Evolutionary conservation across 106 monocot genomes (phyloP).

Genomic region (Dendrobium catenatum): DNA sequence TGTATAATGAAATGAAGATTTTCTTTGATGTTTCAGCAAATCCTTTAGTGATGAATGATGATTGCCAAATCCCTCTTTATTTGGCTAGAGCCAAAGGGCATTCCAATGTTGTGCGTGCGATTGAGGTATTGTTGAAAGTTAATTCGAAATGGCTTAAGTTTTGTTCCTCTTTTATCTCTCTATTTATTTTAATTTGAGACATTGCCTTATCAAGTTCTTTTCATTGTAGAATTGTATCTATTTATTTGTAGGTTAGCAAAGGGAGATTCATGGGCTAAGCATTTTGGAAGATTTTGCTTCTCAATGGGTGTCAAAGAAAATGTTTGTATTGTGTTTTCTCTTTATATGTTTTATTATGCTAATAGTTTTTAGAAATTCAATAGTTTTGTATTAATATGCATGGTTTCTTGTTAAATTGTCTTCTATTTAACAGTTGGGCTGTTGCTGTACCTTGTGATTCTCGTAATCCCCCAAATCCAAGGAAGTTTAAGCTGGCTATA

Average conservation of each 20-base stretch:
- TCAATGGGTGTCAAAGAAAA: conserved; percentile 65
- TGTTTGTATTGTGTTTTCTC: conserved; percentile 28
- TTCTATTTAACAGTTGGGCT: no score
- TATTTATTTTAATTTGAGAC: neutral
- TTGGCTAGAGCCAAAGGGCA: conserved; percentile 79
- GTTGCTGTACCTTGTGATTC: no score
- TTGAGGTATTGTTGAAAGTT: conserved; percentile 44
- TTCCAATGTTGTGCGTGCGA: conserved; percentile 67
- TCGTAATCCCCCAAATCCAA: no score
- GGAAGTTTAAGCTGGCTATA: no score
- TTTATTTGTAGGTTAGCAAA: conserved; percentile 77
- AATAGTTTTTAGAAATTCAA: neutral
- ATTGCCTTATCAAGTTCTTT: neutral
- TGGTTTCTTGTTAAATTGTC: no score
- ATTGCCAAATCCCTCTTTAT: conserved; percentile 83
- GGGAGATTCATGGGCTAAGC: conserved; percentile 67
- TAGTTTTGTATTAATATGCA: neutral
- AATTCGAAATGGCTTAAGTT: neutral
- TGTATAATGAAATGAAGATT: neutral
- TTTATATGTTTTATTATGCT: neutral
- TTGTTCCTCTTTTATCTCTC: neutral
- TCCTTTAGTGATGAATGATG: conserved; percentile 74
- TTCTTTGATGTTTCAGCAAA: conserved; percentile 39
- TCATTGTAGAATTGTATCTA: conserved; percentile 49
- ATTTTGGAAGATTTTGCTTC: conserved; percentile 63